phyloP scores from a whole-genome alignment of 2,329 filamentous ascomycete genomes.

The Fusarium incarnatum region DNA sequence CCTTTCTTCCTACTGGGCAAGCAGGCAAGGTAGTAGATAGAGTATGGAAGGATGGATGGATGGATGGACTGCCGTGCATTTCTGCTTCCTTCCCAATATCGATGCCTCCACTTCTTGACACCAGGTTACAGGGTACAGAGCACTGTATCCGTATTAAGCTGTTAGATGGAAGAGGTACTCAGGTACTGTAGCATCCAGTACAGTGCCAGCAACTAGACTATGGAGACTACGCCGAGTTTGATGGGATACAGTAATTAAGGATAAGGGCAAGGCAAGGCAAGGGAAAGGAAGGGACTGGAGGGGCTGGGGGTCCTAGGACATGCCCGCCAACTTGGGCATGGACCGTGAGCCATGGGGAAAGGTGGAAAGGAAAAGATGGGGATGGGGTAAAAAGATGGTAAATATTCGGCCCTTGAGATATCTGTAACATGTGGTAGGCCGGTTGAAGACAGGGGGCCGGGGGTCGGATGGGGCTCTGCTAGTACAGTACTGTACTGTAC shows the following conservation, averaged over 20 bases:
- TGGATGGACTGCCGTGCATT: constrained; percentile 5
- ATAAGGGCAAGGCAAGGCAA: constrained; percentile 6
- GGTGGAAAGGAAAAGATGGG: constrained; percentile 27
- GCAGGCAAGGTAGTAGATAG: neutral
- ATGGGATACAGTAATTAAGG: constrained; percentile 24
- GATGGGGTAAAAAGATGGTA: constrained; percentile 40
- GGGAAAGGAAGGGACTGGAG: constrained; percentile 31
- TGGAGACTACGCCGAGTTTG: constrained; percentile 14
- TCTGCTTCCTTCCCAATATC: constrained; percentile 30
- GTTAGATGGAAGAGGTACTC: constrained; percentile 19
- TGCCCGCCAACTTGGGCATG: constrained; percentile 8
- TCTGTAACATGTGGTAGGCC: constrained; percentile 43
- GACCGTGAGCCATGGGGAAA: constrained; percentile 19
- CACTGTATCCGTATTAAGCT: constrained; percentile 18
- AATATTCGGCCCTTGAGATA: constrained; percentile 38
- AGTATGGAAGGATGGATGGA: neutral
- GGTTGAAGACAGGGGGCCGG: constrained; percentile 34
- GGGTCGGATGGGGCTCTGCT: constrained; percentile 43
- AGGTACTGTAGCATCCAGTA: constrained; percentile 2
- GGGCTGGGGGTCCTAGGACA: constrained; percentile 36
- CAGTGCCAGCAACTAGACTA: constrained; percentile 19
- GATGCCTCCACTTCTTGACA: constrained; percentile 40
- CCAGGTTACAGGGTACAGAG: constrained; percentile 29
- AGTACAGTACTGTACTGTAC: neutral
- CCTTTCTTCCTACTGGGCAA: neutral